Evolutionary conservation across 164 flowering plant species (phyloP).

Genomic region (Magnolia officinalis): DNA sequence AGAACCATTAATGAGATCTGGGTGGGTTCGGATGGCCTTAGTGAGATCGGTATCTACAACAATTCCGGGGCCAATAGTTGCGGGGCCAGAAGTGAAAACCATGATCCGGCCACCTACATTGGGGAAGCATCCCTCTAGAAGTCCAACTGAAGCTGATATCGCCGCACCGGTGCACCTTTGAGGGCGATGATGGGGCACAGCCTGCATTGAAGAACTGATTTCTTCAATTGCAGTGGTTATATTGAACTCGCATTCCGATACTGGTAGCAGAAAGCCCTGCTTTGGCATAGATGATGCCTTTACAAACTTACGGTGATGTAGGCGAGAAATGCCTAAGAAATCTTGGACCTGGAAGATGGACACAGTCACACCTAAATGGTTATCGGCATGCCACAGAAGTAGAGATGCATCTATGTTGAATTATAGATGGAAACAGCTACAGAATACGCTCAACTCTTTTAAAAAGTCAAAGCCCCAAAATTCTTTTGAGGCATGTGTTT

Average conservation of each 20-base stretch:
- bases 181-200: slow-evolving; percentile 60
- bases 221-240: slow-evolving; percentile 78
- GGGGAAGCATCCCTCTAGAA: slow-evolving; percentile 68
- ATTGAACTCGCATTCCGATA: slow-evolving; percentile 83
- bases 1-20: slow-evolving; percentile 56
- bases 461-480: too few species aligned
- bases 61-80: slow-evolving; percentile 82
- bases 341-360: slow-evolving; percentile 44
- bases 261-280: slow-evolving; percentile 65
- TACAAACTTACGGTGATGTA: slow-evolving; percentile 44
- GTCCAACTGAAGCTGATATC: slow-evolving; percentile 69
- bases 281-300: slow-evolving; percentile 36
- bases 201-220: slow-evolving; percentile 34
- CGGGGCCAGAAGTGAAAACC: slow-evolving; percentile 95
- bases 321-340: slow-evolving; percentile 45
- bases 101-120: slow-evolving; percentile 65
- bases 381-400: neutral
- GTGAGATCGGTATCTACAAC: slow-evolving; percentile 64
- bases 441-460: too few species aligned
- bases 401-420: neutral
- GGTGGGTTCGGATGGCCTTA: slow-evolving; percentile 66
- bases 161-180: slow-evolving; percentile 78
- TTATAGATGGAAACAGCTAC: too few species aligned
- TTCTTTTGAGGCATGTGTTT: too few species aligned
- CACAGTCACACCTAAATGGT: neutral